phyloP scores from a whole-genome alignment of 2,329 filamentous ascomycete species.

The Ascosphaera pollenicola region DNA sequence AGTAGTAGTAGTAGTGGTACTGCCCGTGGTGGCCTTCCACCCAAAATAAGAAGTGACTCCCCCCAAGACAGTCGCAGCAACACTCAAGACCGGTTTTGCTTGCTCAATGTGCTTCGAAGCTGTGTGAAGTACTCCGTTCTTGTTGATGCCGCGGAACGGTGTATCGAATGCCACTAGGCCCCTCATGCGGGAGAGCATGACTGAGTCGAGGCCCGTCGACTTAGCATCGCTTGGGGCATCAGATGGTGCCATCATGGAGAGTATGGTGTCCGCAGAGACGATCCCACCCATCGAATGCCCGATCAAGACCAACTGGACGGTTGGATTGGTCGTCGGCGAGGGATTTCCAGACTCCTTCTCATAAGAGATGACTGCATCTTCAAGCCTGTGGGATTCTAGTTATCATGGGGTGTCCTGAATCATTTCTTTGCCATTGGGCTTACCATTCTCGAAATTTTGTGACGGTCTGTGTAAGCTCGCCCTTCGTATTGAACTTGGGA shows the following conservation, averaged over 20 bases:
- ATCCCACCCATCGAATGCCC: conserved; percentile 90
- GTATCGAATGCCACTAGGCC: conserved; percentile 88
- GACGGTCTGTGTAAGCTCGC: conserved; percentile 25
- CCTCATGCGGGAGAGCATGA: conserved; percentile 89
- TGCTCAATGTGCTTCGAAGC: no score
- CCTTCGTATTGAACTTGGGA: conserved; percentile 27
- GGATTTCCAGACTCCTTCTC: conserved; percentile 64
- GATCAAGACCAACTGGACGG: conserved; percentile 58
- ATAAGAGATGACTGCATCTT: conserved; percentile 81
- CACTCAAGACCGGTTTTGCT: conserved; percentile 50
- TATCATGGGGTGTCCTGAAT: not conserved
- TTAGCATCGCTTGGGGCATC: conserved; percentile 5
- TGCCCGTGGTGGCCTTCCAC: no score
- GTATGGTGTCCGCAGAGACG: conserved; percentile 70
- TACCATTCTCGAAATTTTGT: conserved; percentile 26
- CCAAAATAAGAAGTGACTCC: conserved; percentile 43
- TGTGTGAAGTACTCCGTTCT: conserved; percentile 27
- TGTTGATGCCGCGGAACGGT: conserved; percentile 42
- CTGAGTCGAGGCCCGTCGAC: conserved; percentile 15
- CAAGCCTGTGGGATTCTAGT: conserved; percentile 38
- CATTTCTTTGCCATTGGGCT: not conserved
- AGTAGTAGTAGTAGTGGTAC: no score
- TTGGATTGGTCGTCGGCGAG: conserved; percentile 68
- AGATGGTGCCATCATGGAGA: conserved; percentile 32
- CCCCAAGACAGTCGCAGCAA: conserved; percentile 45